Percentiles rank a stretch among this genome's conserved stretches.
Evolutionary conservation across 2,329 filamentous ascomycete genomes (phyloP).

Genomic region (Calonectria hongkongensis): DNA sequence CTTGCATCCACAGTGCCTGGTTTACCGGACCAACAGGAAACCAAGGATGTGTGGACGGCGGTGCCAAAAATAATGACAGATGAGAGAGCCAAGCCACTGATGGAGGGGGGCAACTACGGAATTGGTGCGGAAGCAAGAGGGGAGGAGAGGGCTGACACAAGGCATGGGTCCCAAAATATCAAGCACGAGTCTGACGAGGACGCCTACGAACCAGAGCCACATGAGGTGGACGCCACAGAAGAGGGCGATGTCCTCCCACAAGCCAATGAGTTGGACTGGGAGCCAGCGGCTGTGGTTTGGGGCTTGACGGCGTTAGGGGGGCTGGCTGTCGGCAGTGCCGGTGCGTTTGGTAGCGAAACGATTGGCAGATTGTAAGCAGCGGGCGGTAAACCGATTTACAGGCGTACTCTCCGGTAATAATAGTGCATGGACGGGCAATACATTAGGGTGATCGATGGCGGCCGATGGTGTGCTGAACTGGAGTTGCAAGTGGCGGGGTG

Average conservation of each 20-base stretch:
- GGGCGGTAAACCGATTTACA: neutral
- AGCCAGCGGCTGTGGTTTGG: conserved; percentile 68
- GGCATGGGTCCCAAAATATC: conserved; percentile 25
- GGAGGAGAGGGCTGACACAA: conserved; percentile 17
- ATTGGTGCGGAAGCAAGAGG: neutral
- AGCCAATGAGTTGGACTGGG: conserved; percentile 59
- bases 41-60: conserved; percentile 45
- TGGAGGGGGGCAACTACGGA: conserved; percentile 23
- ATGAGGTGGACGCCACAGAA: conserved; percentile 54
- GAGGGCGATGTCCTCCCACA: conserved; percentile 65
- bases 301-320: conserved; percentile 66
- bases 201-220: conserved; percentile 62
- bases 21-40: conserved; percentile 30
- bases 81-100: conserved; percentile 19
- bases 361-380: conserved; percentile 52
- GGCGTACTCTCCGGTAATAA: neutral
- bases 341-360: conserved; percentile 69
- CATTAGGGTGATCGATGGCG: conserved; percentile 28
- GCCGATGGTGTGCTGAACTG: conserved; percentile 14
- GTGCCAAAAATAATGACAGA: conserved; percentile 10
- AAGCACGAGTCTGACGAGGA: conserved; percentile 56
- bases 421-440: conserved; percentile 50
- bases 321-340: conserved; percentile 65
- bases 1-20: conserved; percentile 61
- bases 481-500: conserved; percentile 20